These are phyloP conservation scores for Epicoccum sorghinum DNA, from an alignment of 2,329 filamentous ascomycete species.

Conservation along the genomic window DNA sequence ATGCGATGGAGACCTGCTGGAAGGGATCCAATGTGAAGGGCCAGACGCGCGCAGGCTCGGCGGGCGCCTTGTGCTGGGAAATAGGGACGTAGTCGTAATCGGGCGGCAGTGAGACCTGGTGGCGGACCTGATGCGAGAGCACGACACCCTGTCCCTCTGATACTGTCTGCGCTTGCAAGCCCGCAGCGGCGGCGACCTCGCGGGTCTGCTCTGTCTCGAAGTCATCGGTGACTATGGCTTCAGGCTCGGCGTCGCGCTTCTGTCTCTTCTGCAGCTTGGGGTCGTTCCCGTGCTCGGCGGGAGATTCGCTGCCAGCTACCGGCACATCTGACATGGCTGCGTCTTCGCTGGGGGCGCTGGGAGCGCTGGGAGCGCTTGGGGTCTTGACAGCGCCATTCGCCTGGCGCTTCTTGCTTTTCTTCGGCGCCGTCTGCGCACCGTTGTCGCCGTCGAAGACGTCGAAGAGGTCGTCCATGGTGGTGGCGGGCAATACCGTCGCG, in stretches of 20 bases:
- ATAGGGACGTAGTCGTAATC: conserved; percentile 96
- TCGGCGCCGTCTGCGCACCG: conserved; percentile 31
- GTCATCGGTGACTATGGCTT: conserved; percentile 86
- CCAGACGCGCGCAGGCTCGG: conserved; percentile 81
- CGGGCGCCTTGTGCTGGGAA: conserved; percentile 89
- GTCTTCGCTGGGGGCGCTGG: conserved; percentile 46
- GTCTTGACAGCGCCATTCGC: conserved; percentile 78
- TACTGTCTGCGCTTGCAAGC: conserved; percentile 64
- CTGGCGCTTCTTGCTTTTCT: conserved; percentile 81
- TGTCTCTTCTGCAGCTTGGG: conserved; percentile 63
- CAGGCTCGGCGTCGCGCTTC: conserved; percentile 68
- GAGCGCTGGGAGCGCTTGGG: conserved; percentile 29
- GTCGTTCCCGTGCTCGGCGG: conserved; percentile 36
- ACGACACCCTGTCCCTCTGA: conserved; percentile 75
- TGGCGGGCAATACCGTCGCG: neutral
- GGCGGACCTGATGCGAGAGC: conserved; percentile 95
- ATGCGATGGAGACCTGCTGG: conserved; percentile 91
- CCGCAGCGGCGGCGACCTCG: conserved; percentile 82
- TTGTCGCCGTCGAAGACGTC: conserved; percentile 52
- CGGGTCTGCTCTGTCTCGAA: conserved; percentile 95
- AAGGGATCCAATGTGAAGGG: conserved; percentile 95
- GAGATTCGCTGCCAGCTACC: conserved; percentile 1
- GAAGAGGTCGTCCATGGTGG: conserved; percentile 52
- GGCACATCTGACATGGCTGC: conserved; percentile 53
- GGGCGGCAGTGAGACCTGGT: conserved; percentile 93